Evolutionary conservation across 495 filamentous ascomycete species (phyloP), one percentile per base, ranked within the genome.

Genomic region (Lasiosphaeriaceae sp.): DNA sequence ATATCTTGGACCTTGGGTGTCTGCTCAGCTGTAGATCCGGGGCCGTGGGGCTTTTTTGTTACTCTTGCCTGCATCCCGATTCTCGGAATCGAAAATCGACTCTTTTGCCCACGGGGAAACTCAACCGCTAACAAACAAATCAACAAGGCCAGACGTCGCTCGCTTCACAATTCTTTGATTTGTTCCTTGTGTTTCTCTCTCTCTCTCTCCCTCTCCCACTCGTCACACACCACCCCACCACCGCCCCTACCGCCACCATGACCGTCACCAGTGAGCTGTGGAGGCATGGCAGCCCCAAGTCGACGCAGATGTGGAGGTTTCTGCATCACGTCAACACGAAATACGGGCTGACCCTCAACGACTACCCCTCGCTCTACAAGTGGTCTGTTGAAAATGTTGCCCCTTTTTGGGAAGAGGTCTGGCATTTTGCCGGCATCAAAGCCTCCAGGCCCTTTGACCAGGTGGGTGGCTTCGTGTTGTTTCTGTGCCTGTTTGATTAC

Each of bases 371-470:
- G 11, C 79, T 97, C 12, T 88, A 90, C 74, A 74, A 80, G 61
- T 98, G 94, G 94, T 95, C 90, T 53, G 81, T 92, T 50, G 79
- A 86, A 17, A 81, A 95, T 62, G 78, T 90, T 21, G 78, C 83
- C 11, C 69, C 79, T 7, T 94, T 96, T 64, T 98, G 94, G 94
- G 84, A 78, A 19, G 85, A 94, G 59, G 81, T 92, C 8, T 97
- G 91, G 91, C 73, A 87, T 44, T 94, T 86, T 67, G 87, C 85
- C 5, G 83, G 85, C 35, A 81, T 97, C 60, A 83, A 77, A 52
- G 81, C 88, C 16, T 87, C 88, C n/a, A 70, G 72, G 59, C 71
- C 76, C 3, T 91, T 84, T 68, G 70, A 79, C 14, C 67, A 79
- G 59, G 88, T 90, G 66, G 65, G 78, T 65, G 16, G 11, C 20